Percentiles rank a stretch among this genome's conserved stretches.
Conservation (phyloP, 1,139 yeast genomes). For the Pichia sp. region DNA sequence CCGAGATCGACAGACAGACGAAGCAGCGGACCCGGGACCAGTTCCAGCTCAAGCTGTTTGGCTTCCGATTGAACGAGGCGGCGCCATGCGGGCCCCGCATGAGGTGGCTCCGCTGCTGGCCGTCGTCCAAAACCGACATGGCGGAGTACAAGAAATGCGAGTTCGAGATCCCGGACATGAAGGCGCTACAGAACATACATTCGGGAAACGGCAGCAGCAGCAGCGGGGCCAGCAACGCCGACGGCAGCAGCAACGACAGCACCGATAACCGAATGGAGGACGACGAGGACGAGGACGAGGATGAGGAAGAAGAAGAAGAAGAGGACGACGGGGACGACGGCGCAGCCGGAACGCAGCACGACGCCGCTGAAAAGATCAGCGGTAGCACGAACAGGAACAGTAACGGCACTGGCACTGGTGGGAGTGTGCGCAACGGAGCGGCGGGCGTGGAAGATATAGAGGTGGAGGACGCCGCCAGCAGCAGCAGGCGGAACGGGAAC, state of each 20-base stretch:
- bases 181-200: conserved; percentile 25
- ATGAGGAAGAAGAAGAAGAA: conserved; percentile 16
- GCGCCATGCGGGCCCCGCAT: conserved; percentile 86
- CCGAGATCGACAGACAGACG: conserved; percentile 63
- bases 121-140: conserved; percentile 38
- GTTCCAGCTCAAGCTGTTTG: conserved; percentile 77
- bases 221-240: background rate
- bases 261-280: conserved; percentile 11
- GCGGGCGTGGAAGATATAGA: conserved; percentile 7
- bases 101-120: conserved; percentile 72
- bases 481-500: conserved; percentile 2
- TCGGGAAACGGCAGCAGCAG: background rate
- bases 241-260: background rate
- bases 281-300: conserved; percentile 29
- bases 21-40: conserved; percentile 47
- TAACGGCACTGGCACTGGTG: conserved; percentile 4
- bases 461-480: conserved; percentile 1
- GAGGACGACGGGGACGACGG: conserved; percentile 28
- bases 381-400: background rate
- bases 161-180: conserved; percentile 45
- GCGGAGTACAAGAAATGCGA: conserved; percentile 62
- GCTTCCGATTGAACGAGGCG: conserved; percentile 73
- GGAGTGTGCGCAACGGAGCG: background rate
- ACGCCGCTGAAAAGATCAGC: conserved; percentile 9
- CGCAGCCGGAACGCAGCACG: conserved; percentile 19